Percentiles rank a stretch among this genome's conserved stretches.
These are phyloP conservation scores for Penicillium janthinellum DNA, from an alignment of 2,329 filamentous ascomycete species.

Conservation along the genomic window DNA sequence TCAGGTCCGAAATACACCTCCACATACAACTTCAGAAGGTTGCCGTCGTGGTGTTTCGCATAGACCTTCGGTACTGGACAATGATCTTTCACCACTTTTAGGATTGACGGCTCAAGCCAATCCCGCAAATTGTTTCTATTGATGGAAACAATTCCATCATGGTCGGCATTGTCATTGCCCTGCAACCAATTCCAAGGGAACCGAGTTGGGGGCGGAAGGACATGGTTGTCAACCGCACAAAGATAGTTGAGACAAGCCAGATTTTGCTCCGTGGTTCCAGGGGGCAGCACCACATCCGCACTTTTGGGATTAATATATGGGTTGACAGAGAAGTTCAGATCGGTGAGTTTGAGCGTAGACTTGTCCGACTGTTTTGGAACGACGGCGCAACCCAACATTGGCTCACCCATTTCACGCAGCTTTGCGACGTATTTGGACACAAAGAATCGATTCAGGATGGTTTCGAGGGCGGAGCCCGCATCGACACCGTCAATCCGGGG, in stretches of 20 bases:
- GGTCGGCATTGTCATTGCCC: not conserved
- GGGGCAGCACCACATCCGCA: not conserved
- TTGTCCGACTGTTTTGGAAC: not conserved
- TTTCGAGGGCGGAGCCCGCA: not conserved
- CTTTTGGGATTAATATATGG: not conserved
- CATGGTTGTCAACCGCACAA: not conserved
- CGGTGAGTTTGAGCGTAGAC: not conserved
- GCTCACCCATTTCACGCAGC: not conserved
- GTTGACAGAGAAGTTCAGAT: not conserved
- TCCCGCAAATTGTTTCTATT: not conserved
- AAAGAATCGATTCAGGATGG: not conserved
- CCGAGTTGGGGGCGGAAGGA: not conserved
- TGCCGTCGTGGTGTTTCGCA: not conserved
- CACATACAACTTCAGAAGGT: not conserved
- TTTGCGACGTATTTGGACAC: not conserved
- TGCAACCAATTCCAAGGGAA: not conserved
- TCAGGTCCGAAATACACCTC: not conserved
- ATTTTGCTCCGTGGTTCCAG: not conserved
- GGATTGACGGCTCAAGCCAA: not conserved
- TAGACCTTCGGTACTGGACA: not conserved
- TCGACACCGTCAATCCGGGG: not conserved
- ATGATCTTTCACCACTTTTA: not conserved
- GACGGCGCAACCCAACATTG: not conserved
- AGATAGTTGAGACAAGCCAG: not conserved
- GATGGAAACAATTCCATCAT: not conserved